Base-by-base conservation (phyloP, 352 stramenopile genomes). In the Pythium rhizo-oryzae region DNA sequence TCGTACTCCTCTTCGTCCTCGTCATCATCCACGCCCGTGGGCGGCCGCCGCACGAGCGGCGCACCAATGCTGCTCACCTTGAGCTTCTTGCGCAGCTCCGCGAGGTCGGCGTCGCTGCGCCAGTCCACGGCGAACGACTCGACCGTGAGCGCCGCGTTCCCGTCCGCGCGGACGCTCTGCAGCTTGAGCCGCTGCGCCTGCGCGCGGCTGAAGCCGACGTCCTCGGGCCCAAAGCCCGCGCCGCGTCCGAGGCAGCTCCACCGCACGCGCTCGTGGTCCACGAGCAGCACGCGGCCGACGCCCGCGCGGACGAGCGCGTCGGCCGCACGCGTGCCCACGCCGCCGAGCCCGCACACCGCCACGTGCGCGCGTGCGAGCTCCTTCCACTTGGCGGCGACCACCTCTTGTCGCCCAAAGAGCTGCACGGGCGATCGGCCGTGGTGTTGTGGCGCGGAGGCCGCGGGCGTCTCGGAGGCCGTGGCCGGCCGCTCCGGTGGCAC, bases 41-140 rank as follows among this genome's bases (percentile, higher is more conserved):
- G 41, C 28, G 28, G 28, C 28, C 28, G 28, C 41, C 41, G 35
- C n/a, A 8, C 37, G 8, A 6, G 28, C 1, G 25, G 9, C 5
- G 12, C 43, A 39, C 74, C 72, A 25, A 77, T 64, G 16, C 21
- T 61, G 39, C 75, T 78, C 23, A 71, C 66, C 46, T 81, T 72
- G 18, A 84, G 70, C 41, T 75, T 72, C 56, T 81, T 82, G 55
- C 72, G 69, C 28, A 82, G 69, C 61, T 78, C 72, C 13, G 63
- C 44, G 21, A 81, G 65, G 44, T 82, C 77, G n/a, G 43, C 30
- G 11, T 70, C 65, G 46, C 68, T 78, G 28, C 53, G 64, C 39
- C 77, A 62, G 49, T 84, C 69, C 12, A 67, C 65, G 19, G 56
- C 61, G 49, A 74, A 71, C 37, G 72, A 77, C 25, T 84, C 75